These are phyloP conservation scores for Datura wrightii DNA, from an alignment of 257 asterid genomes.

Conservation along the genomic window DNA sequence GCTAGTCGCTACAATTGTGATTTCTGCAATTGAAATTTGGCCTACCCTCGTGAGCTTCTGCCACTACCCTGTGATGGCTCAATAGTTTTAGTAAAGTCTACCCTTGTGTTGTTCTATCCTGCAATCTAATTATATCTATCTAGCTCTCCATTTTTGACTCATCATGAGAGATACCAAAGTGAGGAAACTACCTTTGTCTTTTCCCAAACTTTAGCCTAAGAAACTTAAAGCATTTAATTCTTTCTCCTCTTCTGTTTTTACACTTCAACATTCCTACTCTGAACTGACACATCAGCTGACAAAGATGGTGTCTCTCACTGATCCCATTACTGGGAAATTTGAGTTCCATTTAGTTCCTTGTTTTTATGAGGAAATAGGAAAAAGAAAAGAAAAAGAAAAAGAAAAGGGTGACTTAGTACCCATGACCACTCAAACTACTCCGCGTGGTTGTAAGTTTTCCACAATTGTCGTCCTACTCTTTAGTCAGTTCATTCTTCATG, in stretches of 20 bases:
- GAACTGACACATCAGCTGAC: too few relatives aligned
- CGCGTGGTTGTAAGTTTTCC: too few relatives aligned
- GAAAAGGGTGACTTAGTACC: neutral
- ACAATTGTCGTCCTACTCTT: neutral
- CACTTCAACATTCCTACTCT: neutral
- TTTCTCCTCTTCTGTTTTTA: neutral
- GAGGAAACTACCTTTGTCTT: neutral
- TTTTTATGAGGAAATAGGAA: neutral
- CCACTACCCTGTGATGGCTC: neutral
- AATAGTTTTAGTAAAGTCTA: neutral
- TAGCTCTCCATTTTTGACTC: neutral
- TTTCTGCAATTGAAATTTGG: neutral
- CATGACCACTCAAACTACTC: neutral
- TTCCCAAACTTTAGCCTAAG: neutral
- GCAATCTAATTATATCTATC: neutral
- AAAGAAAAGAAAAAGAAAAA: neutral
- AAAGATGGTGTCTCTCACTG: too few relatives aligned
- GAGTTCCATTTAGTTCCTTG: neutral
- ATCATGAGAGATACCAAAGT: neutral
- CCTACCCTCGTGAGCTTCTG: neutral
- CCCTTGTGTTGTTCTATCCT: neutral
- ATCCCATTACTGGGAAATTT: too few relatives aligned
- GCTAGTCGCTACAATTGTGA: neutral
- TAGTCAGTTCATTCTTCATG: neutral
- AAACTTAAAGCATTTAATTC: neutral